Evolutionary conservation across 768 basidiomycete genomes (phyloP), one percentile per base, ranked within the genome.

Genomic region (Rhodotorula babjevae): DNA sequence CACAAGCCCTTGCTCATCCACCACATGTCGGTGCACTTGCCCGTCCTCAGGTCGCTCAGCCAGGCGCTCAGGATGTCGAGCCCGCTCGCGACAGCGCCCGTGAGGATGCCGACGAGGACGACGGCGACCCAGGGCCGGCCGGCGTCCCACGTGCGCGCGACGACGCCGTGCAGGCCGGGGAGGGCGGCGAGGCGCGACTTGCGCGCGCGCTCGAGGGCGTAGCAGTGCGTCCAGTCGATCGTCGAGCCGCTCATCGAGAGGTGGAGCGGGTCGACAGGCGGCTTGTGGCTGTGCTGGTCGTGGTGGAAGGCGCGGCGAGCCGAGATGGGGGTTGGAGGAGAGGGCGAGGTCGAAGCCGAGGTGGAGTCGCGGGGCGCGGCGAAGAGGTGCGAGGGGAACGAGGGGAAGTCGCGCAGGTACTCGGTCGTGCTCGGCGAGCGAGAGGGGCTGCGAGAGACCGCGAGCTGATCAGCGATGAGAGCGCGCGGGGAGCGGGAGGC

Each of bases 1-100:
- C 78, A 78, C 10, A 72, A 33, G 12, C 64, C 67, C 25, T 72
- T 44, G 60, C 75, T 74, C 69, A 78, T 74, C 72, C 75, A 76
- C 74, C 77, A 77, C 52, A 68, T 75, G n/a, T 75, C 76, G 31
- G 68, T 61, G 56, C 78, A 78, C 6, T 72, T 65, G 12, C 78
- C 78, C 10, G 67, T 50, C 29, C 78, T 19, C 3, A 78, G 42
- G 57, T 78, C 78, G 44, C 70, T 73, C 65, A 78, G 52, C 78
- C 78, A 78, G 16, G 67, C 67, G 18, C 67, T 72, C 10, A 78
- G 62, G 31, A 78, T 65, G 42, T 77, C 78, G 25, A 78, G 60
- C 49, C 68, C 74, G 36, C 73, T 70, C 25, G 76, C 78, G 31
- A 78, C 62, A 2, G 52, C 36, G 23, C 78, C 78, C 6, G 73